A percentile compares a stretch with the other conserved stretches of the same genome.
Evolutionary conservation across 148 eudicot species (phyloP).

Genomic region (Arctostaphylos glauca): DNA sequence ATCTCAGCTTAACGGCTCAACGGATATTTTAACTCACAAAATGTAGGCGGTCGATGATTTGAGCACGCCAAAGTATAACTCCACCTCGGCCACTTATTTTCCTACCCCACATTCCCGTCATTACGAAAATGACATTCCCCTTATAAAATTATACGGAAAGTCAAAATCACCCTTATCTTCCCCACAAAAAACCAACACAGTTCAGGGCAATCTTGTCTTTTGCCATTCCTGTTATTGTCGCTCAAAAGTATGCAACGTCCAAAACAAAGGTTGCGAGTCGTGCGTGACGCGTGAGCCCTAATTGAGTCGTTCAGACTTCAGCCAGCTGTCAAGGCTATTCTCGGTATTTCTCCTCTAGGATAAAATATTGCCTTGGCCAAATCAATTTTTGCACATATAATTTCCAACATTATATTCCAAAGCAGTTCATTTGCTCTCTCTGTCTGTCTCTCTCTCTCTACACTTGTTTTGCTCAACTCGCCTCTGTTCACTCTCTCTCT

Average conservation of each 20-base stretch:
- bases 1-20: background rate
- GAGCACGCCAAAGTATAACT: slow-evolving; percentile 20
- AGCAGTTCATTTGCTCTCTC: background rate
- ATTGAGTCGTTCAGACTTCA: background rate
- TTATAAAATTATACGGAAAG: background rate
- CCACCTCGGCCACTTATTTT: slow-evolving; percentile 29
- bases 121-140: slow-evolving; percentile 9
- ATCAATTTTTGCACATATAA: background rate
- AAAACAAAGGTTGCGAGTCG: too few species aligned
- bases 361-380: background rate
- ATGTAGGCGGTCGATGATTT: background rate
- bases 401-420: background rate
- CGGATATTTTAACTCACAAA: too few species aligned
- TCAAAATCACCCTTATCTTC: slow-evolving; percentile 1
- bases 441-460: background rate
- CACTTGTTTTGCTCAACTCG: background rate
- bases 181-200: background rate
- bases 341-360: background rate
- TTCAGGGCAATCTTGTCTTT: background rate
- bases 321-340: background rate
- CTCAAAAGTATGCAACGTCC: background rate
- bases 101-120: slow-evolving; percentile 14
- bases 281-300: background rate
- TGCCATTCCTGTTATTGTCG: background rate
- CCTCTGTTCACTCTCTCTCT: slow-evolving; percentile 17